phyloP scores from a whole-genome alignment of 2,329 filamentous ascomycete genomes.

The Cercospora nicotianae region DNA sequence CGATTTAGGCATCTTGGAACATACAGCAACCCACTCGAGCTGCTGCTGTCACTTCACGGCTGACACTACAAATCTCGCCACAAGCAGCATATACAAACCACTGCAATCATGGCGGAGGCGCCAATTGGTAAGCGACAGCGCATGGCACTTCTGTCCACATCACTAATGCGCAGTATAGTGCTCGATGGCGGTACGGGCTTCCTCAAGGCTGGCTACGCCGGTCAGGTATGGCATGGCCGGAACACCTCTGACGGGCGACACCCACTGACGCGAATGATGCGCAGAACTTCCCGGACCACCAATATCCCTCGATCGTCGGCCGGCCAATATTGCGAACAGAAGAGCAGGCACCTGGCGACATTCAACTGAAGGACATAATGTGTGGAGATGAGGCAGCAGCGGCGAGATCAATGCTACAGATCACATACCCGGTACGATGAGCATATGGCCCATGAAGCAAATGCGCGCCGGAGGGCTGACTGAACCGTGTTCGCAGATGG shows the following conservation, averaged over 20 bases:
- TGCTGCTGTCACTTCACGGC: background rate
- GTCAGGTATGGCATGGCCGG: conserved; percentile 59
- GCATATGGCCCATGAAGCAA: background rate
- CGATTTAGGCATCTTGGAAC: conserved; percentile 9
- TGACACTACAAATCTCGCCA: background rate
- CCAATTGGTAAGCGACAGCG: conserved; percentile 47
- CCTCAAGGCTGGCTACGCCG: conserved; percentile 98
- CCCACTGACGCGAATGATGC: conserved; percentile 1
- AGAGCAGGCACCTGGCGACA: conserved; percentile 69
- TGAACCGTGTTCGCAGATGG: conserved; percentile 64
- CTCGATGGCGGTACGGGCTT: conserved; percentile 99
- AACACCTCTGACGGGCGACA: background rate
- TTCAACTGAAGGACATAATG: conserved; percentile 96
- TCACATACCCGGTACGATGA: conserved; percentile 78
- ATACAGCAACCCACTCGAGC: background rate
- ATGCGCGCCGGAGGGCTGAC: conserved; percentile 19
- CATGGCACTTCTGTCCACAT: conserved; percentile 3
- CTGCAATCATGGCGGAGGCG: conserved; percentile 49
- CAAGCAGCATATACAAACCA: background rate
- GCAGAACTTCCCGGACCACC: conserved; percentile 97
- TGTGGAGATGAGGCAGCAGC: conserved; percentile 97
- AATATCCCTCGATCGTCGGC: conserved; percentile 97
- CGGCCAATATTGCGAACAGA: conserved; percentile 96
- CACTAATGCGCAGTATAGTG: conserved; percentile 57
- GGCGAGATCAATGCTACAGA: conserved; percentile 94